Conservation (phyloP, 805 yeast genomes). For the Yarrowia sp. region DNA sequence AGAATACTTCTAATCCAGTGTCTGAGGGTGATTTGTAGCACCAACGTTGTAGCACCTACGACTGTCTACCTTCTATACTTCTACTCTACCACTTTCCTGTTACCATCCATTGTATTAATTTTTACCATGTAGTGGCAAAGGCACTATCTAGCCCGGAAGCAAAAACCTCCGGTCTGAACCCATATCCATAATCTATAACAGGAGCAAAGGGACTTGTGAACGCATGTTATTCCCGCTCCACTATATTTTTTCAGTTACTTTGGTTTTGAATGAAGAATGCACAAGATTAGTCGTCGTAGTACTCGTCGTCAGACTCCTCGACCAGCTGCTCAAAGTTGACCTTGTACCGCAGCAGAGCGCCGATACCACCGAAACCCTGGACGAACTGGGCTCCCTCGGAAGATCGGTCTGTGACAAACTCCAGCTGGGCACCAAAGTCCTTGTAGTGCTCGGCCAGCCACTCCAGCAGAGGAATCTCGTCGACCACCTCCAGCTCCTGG, state of each 20-base stretch:
- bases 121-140: slow-evolving; percentile 7
- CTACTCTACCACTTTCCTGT: not conserved
- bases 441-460: slow-evolving; percentile 98
- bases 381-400: slow-evolving; percentile 99
- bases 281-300: slow-evolving; percentile 53
- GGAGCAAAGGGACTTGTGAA: not conserved
- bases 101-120: not conserved
- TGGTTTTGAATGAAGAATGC: slow-evolving; percentile 1
- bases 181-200: slow-evolving; percentile 16
- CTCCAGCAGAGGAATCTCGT: slow-evolving; percentile 86
- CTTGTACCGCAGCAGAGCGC: slow-evolving; percentile 94
- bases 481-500: slow-evolving; percentile 85
- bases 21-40: too few species aligned
- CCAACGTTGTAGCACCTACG: too few species aligned
- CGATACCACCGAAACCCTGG: slow-evolving; percentile 98
- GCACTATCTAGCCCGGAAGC: not conserved
- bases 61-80: too few species aligned
- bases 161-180: not conserved
- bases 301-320: slow-evolving; percentile 88
- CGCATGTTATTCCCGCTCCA: not conserved
- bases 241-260: slow-evolving; percentile 20
- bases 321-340: slow-evolving; percentile 95
- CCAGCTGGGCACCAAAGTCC: slow-evolving; percentile 92
- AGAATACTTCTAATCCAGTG: too few species aligned
- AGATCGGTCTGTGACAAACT: slow-evolving; percentile 94